A percentile compares a stretch with the other conserved stretches of the same genome.
Evolutionary conservation across 2,329 filamentous ascomycete genomes (phyloP).

Genomic region (Penicillium fuscoglaucum): DNA sequence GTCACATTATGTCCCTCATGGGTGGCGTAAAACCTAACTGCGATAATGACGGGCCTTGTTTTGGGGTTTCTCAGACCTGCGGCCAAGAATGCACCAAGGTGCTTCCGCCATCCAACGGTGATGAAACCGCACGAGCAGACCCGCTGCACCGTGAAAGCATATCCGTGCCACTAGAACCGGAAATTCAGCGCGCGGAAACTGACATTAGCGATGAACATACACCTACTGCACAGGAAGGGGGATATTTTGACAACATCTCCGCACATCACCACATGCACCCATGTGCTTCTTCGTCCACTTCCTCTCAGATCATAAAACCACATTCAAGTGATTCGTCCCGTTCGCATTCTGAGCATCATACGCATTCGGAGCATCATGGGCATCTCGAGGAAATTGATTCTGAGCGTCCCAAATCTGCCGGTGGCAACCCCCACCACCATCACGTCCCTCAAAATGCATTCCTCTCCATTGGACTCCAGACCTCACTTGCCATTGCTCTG

Average conservation of each 20-base stretch:
- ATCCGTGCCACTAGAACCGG: constrained; percentile 19
- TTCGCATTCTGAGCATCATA: neutral
- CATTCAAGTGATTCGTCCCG: neutral
- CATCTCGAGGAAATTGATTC: constrained; percentile 14
- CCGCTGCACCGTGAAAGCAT: constrained; percentile 21
- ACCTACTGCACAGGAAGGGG: constrained; percentile 3
- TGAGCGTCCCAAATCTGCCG: constrained; percentile 14
- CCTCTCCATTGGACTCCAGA: constrained; percentile 91
- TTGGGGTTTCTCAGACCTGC: constrained; percentile 62
- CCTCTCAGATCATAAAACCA: constrained; percentile 11
- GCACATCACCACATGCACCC: constrained; percentile 9
- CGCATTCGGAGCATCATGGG: neutral
- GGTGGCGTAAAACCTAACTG: constrained; percentile 53
- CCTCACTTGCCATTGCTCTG: constrained; percentile 87
- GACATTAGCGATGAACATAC: constrained; percentile 6
- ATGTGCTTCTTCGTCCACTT: constrained; percentile 7
- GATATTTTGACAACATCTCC: constrained; percentile 19
- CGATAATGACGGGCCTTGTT: constrained; percentile 60
- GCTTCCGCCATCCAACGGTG: constrained; percentile 20
- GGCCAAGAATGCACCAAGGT: constrained; percentile 61
- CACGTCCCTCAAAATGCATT: constrained; percentile 95
- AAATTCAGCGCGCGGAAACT: constrained; percentile 7
- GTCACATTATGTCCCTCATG: constrained; percentile 52
- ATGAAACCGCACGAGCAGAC: constrained; percentile 19
- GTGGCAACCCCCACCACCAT: constrained; percentile 71